A percentile compares a stretch with the other conserved stretches of the same genome.
These are phyloP conservation scores for Helianthus annuus DNA, from an alignment of 129 eudicot species.

Conservation along the genomic window HanXRQr2.0-SUNRISE NC_035446.2:1512183-1512682, in stretches of 20 bases:
- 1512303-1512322: constrained; percentile 66
- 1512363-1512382: constrained; percentile 89
- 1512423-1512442: constrained; percentile 94
- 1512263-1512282: not conserved
- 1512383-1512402: constrained; percentile 76
- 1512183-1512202: constrained; percentile 99
- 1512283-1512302: constrained; percentile 53
- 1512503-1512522: no score
- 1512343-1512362: constrained; percentile 97
- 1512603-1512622: constrained; percentile 61
- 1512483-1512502: no score
- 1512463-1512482: not conserved
- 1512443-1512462: constrained; percentile 42
- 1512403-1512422: constrained; percentile 98
- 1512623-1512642: constrained; percentile 93
- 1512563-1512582: constrained; percentile 45
- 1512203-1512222: constrained; percentile 90
- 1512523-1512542: constrained; percentile 60
- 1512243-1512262: not conserved
- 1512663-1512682: constrained; percentile 89
- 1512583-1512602: constrained; percentile 56
- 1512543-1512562: constrained; percentile 43
- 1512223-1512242: constrained; percentile 50
- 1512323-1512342: constrained; percentile 81
- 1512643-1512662: constrained; percentile 91